Conservation (phyloP, 257 asterid species). For the Solanum verrucosum region DNA sequence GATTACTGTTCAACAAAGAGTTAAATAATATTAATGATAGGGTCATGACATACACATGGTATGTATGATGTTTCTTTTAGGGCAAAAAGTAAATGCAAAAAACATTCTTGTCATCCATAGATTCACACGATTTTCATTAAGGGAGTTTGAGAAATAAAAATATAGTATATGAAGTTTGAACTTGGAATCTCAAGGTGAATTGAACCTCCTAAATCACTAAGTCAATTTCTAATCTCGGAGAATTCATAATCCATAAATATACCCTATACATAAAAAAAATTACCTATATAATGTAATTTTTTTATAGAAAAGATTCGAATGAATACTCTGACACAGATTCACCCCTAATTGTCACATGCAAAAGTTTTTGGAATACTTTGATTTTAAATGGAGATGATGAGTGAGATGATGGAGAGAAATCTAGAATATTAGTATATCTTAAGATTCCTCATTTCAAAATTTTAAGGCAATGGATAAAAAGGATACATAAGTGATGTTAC, state of each 20-base stretch:
- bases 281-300: too few relatives aligned
- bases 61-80: neutral
- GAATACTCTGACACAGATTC: too few relatives aligned
- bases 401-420: neutral
- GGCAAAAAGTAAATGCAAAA: neutral
- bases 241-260: neutral
- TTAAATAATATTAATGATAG: neutral
- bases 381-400: neutral
- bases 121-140: too few relatives aligned
- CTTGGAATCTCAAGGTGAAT: neutral
- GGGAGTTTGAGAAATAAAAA: neutral
- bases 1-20: neutral
- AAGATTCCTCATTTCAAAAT: neutral
- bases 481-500: neutral
- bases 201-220: neutral
- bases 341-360: neutral
- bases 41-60: neutral
- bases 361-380: neutral
- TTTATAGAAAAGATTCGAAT: too few relatives aligned
- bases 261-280: neutral
- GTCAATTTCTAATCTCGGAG: neutral
- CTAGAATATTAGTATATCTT: neutral
- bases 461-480: neutral
- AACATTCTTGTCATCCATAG: neutral
- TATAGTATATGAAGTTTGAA: too few relatives aligned